These are phyloP conservation scores for Exophiala phaeomuriformis DNA, from an alignment of 2,329 filamentous ascomycete species.

Conservation along the genomic window DNA sequence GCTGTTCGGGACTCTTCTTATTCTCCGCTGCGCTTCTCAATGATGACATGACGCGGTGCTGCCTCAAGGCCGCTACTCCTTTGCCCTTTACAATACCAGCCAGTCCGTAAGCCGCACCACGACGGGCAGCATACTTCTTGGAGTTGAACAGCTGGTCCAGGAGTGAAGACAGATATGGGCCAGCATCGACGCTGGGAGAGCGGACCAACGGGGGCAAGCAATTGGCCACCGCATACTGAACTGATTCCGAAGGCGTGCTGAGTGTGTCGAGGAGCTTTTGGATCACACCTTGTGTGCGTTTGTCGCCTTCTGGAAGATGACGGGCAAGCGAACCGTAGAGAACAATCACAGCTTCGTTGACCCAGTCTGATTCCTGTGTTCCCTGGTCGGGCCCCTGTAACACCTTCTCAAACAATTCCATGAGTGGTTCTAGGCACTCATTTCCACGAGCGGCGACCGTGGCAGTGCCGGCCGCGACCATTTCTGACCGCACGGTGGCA, in stretches of 20 bases:
- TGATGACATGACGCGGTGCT: slow-evolving; percentile 77
- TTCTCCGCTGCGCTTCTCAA: slow-evolving; percentile 82
- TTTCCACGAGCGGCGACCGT: slow-evolving; percentile 78
- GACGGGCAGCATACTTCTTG: slow-evolving; percentile 85
- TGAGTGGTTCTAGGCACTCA: slow-evolving; percentile 74
- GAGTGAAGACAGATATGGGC: slow-evolving; percentile 72
- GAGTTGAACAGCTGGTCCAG: slow-evolving; percentile 74
- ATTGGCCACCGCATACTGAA: slow-evolving; percentile 92
- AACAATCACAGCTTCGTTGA: slow-evolving; percentile 96
- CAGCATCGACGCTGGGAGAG: slow-evolving; percentile 68
- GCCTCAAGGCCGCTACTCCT: slow-evolving; percentile 71
- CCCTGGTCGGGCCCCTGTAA: slow-evolving; percentile 79
- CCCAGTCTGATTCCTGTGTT: slow-evolving; percentile 72
- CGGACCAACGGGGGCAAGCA: slow-evolving; percentile 87
- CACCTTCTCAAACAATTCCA: slow-evolving; percentile 83
- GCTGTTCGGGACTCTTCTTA: slow-evolving; percentile 82
- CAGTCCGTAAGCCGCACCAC: slow-evolving; percentile 90
- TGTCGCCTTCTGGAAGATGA: slow-evolving; percentile 77
- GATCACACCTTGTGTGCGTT: slow-evolving; percentile 80
- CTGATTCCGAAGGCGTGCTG: slow-evolving; percentile 89
- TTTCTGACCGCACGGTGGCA: slow-evolving; percentile 69
- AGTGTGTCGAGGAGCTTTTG: slow-evolving; percentile 78
- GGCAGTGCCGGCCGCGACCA: slow-evolving; percentile 81
- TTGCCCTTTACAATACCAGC: slow-evolving; percentile 84
- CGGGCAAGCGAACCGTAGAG: slow-evolving; percentile 90